Evolutionary conservation across 306 rosid species (phyloP).

Genomic region (Glycine latifolia): DNA sequence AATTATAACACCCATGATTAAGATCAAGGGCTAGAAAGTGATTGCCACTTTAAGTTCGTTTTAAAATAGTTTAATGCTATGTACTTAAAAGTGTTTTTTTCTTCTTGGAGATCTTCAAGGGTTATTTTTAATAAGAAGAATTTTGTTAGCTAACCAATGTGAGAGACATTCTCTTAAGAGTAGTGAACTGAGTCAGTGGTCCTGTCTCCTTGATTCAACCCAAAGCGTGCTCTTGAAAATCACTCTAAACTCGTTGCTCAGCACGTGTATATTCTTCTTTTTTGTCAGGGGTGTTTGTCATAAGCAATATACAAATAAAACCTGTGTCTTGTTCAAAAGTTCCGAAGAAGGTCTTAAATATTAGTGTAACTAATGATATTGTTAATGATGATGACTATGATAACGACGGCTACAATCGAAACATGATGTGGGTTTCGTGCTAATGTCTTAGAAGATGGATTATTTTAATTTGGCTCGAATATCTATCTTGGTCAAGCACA

Average conservation of each 20-base stretch:
- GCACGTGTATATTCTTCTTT: constrained; percentile 88
- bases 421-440: constrained; percentile 44
- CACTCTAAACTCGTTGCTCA: constrained; percentile 75
- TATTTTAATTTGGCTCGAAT: constrained; percentile 48
- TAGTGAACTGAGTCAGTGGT: constrained; percentile 82
- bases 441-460: constrained; percentile 3
- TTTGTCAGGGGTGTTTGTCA: constrained; percentile 58
- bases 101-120: constrained; percentile 55
- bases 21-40: constrained; percentile 73
- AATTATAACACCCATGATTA: constrained; percentile 87
- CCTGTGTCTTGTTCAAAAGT: constrained; percentile 41
- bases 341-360: constrained; percentile 36
- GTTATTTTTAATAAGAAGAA: neutral
- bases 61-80: constrained; percentile 50
- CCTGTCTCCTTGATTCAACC: constrained; percentile 99
- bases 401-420: constrained; percentile 52
- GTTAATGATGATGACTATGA: constrained; percentile 69
- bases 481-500: constrained; percentile 54
- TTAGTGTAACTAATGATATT: constrained; percentile 61
- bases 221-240: constrained; percentile 97
- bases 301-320: constrained; percentile 28
- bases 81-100: constrained; percentile 49
- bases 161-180: constrained; percentile 84
- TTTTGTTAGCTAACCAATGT: constrained; percentile 63
- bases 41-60: constrained; percentile 42